Evolutionary conservation across 2,329 filamentous ascomycete species (phyloP).

Genomic region (Orbilia quercus): DNA sequence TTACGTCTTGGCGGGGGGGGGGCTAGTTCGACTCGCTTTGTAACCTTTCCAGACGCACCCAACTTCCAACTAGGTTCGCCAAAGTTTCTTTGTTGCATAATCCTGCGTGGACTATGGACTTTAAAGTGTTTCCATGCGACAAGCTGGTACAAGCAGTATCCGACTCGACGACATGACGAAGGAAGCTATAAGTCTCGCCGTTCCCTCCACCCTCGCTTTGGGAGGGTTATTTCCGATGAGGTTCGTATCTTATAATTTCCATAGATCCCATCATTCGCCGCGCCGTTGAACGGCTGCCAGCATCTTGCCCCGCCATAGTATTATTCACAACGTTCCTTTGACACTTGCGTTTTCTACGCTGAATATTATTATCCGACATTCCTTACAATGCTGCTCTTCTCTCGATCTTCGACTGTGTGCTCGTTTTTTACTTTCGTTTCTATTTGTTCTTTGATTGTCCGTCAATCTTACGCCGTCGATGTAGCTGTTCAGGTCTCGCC

Average conservation of each 20-base stretch:
- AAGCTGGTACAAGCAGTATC: no score
- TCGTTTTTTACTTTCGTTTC: slow-evolving; percentile 34
- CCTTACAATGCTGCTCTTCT: slow-evolving; percentile 21
- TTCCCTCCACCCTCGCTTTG: slow-evolving; percentile 1
- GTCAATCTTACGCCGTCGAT: slow-evolving; percentile 21
- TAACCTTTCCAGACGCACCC: background rate
- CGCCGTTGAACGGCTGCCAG: slow-evolving; percentile 15
- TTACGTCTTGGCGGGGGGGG: background rate
- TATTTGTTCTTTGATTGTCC: slow-evolving; percentile 17
- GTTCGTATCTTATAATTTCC: slow-evolving; percentile 5
- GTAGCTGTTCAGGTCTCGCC: slow-evolving; percentile 39
- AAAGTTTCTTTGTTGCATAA: slow-evolving; percentile 20
- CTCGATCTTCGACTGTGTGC: slow-evolving; percentile 12
- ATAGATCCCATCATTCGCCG: background rate
- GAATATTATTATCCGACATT: slow-evolving; percentile 10
- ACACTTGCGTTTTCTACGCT: slow-evolving; percentile 10
- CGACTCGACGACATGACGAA: background rate
- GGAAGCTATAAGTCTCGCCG: background rate
- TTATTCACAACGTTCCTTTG: no score
- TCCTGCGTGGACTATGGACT: slow-evolving; percentile 6
- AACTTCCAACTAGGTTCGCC: background rate
- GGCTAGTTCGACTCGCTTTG: background rate
- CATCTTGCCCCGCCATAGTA: background rate
- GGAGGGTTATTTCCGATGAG: slow-evolving; percentile 10
- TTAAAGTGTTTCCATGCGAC: background rate